Conservation (phyloP, 495 filamentous ascomycete genomes). For the Aspergillus ellipticus region DNA sequence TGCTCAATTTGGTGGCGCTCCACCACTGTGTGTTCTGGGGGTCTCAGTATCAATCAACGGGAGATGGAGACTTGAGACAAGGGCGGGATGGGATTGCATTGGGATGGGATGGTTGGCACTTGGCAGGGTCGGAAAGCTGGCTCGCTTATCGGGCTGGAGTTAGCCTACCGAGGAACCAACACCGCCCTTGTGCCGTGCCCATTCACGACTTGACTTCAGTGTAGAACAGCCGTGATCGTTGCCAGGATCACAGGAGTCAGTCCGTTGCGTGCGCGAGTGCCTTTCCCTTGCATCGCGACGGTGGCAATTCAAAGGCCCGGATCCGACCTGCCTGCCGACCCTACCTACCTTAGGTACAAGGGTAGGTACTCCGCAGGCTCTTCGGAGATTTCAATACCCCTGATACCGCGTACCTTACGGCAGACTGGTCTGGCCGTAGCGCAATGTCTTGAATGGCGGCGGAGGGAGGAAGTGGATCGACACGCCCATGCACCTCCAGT, state of each 20-base stretch:
- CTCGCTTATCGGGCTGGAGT: background rate
- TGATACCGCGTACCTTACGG: conserved; percentile 15
- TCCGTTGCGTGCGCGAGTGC: background rate
- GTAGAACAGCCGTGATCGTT: too few species aligned
- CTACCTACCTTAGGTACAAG: background rate
- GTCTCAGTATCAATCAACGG: background rate
- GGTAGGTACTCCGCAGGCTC: background rate
- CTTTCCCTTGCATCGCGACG: conserved; percentile 4
- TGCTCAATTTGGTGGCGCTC: conserved; percentile 2
- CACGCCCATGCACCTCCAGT: background rate
- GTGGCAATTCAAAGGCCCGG: background rate
- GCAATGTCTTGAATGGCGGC: conserved; percentile 8
- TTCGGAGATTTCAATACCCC: conserved; percentile 5
- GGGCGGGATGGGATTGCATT: background rate
- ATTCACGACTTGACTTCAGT: too few species aligned
- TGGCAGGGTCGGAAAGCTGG: background rate
- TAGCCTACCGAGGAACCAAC: too few species aligned
- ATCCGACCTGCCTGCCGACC: background rate
- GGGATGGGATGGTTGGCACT: background rate
- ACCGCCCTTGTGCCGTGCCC: too few species aligned
- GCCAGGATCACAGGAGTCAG: too few species aligned
- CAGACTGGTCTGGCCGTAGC: conserved; percentile 8
- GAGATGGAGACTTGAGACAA: background rate
- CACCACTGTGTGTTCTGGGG: background rate
- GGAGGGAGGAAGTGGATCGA: background rate